Evolutionary conservation across 1,284 basidiomycete genomes (phyloP), one percentile per base, ranked within the genome.

Genomic region (Rhodotorula glutinis): DNA sequence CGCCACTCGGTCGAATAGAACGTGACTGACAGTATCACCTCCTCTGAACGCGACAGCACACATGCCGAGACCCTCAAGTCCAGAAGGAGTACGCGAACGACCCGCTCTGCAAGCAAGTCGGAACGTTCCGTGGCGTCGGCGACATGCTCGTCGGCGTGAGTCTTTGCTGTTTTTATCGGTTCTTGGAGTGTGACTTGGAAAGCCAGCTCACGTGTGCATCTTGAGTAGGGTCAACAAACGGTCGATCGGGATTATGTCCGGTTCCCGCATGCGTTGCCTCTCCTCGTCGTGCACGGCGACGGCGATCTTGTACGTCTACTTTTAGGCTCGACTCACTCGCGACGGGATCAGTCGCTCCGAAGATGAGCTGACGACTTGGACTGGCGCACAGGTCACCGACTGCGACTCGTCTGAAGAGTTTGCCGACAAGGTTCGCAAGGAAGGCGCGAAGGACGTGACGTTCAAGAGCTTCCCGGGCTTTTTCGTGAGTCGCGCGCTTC

Each of bases 241-340:
- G 51, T 80, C 23, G 59, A 69, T n/a, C 56, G 75, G 9, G 71
- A 74, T 43, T 79, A 78, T 64, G 70, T 71, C 58, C 29, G 72
- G 43, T 81, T 75, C 75, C 79, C 79, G 13, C 65, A 71, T 19
- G 52, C 65, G 10, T 67, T 78, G 25, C 79, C 80, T 2, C 53
- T 80, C 4, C 68, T 81, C 25, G 67, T 78, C 58, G 69, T 76
- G 7, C 80, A 81, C 62, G 80, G 80, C 14, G 76, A 74, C 11
- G 76, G 56, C 0, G 80, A 81, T 64, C 67, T 67, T 16, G 77
- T 80, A 30, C 75, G 76, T 25, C 56, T 21, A 0, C 25, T 49
- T 29, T 38, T 5, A n/a, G n/a, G n/a, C n/a, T n/a, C n/a, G n/a
- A n/a, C n/a, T n/a, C 33, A 11, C 33, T 5, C 33, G 11, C 33